A percentile compares a stretch with the other conserved stretches of the same genome.
Evolutionary conservation across 306 rosid genomes (phyloP).

Genomic region (Fagus sylvatica): DNA sequence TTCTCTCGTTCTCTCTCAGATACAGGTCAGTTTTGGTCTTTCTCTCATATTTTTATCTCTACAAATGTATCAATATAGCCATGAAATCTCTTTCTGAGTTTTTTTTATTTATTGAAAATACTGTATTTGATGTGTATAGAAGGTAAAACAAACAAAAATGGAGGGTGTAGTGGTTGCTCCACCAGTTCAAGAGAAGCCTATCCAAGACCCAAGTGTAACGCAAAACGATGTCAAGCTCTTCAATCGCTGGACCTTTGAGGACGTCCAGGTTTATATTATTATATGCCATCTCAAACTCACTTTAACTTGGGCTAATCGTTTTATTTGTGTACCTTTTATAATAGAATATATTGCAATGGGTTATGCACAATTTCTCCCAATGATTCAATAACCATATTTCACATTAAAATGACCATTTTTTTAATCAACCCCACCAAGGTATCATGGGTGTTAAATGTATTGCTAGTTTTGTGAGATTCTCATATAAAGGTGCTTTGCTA

Average conservation of each 20-base stretch:
- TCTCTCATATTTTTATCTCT: neutral
- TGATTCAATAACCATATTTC: neutral
- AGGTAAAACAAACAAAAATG: neutral
- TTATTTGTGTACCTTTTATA: too few species aligned
- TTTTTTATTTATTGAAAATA: neutral
- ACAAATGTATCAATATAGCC: neutral
- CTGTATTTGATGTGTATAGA: neutral
- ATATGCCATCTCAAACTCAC: too few species aligned
- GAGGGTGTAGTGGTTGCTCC: constrained; percentile 9
- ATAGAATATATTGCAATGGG: too few species aligned
- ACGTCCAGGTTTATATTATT: constrained; percentile 19
- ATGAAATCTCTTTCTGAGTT: neutral
- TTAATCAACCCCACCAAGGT: neutral
- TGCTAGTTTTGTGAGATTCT: neutral
- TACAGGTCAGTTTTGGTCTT: neutral
- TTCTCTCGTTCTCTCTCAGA: neutral
- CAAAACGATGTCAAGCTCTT: constrained; percentile 37
- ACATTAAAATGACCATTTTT: neutral
- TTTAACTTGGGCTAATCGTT: too few species aligned
- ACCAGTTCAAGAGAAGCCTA: neutral
- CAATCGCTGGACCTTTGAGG: constrained; percentile 35
- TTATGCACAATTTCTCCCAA: neutral
- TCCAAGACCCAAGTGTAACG: constrained; percentile 1
- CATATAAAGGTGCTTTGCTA: neutral
- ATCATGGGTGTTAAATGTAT: neutral